These are phyloP conservation scores for Fistulinella cinereoalba DNA, from an alignment of 1,284 basidiomycete species.

Conservation along the genomic window DNA sequence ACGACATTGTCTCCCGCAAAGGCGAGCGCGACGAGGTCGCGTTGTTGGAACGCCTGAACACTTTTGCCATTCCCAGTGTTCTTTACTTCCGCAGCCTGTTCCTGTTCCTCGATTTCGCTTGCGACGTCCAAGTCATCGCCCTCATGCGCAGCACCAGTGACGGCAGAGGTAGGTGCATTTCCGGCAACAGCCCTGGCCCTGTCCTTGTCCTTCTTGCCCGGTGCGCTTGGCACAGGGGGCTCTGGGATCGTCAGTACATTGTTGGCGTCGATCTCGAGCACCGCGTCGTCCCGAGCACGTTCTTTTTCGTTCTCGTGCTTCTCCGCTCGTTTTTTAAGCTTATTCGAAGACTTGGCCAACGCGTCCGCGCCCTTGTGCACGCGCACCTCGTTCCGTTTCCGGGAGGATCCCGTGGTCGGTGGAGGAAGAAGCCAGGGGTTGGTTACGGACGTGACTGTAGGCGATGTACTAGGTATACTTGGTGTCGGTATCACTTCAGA, in stretches of 20 bases:
- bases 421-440: conserved; percentile 28
- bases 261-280: conserved; percentile 70
- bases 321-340: conserved; percentile 62
- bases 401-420: conserved; percentile 19
- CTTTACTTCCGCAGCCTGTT: conserved; percentile 44
- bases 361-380: conserved; percentile 61
- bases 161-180: conserved; percentile 3
- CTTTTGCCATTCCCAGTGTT: conserved; percentile 39
- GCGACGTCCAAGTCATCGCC: conserved; percentile 51
- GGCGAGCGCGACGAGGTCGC: conserved; percentile 88
- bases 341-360: conserved; percentile 64
- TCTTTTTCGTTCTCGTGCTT: conserved; percentile 55
- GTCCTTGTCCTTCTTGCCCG: conserved; percentile 18
- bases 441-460: background rate
- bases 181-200: conserved; percentile 11
- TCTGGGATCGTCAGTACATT: conserved; percentile 44
- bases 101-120: conserved; percentile 69
- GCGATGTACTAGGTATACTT: conserved; percentile 18
- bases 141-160: background rate
- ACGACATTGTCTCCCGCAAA: conserved; percentile 97
- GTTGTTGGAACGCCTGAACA: conserved; percentile 75
- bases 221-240: conserved; percentile 8
- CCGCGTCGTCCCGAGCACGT: conserved; percentile 66
- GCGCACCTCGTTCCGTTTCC: conserved; percentile 64
- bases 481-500: conserved; percentile 22